These are phyloP conservation scores for Rosa lucieae DNA, from an alignment of 306 rosid species.

Conservation along the genomic window DNA sequence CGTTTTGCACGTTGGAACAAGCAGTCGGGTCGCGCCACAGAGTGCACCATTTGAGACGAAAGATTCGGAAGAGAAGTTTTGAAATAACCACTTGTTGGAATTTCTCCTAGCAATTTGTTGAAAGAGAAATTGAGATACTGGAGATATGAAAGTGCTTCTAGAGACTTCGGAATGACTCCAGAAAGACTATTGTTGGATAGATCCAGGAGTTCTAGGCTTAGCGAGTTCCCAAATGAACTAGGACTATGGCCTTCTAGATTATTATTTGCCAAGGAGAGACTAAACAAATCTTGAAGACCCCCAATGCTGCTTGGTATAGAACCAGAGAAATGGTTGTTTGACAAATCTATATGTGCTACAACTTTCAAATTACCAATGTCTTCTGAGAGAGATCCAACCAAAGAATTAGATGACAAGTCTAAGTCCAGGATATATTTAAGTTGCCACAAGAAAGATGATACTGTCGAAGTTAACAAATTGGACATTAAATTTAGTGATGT, in stretches of 20 bases:
- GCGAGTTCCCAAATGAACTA: constrained; percentile 17
- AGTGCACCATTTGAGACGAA: constrained; percentile 29
- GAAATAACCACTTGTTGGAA: constrained; percentile 25
- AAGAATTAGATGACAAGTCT: constrained; percentile 6
- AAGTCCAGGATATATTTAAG: not conserved
- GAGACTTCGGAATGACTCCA: not conserved
- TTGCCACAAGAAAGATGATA: not conserved
- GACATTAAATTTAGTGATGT: not conserved
- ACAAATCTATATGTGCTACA: not conserved
- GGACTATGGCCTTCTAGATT: constrained; percentile 19
- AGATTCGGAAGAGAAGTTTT: constrained; percentile 23
- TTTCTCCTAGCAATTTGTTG: constrained; percentile 28
- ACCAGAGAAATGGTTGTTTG: constrained; percentile 6
- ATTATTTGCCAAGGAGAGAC: not conserved
- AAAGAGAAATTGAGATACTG: constrained; percentile 2
- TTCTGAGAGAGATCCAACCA: constrained; percentile 3
- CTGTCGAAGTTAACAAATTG: constrained; percentile 7
- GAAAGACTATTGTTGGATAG: not conserved
- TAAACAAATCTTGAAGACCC: not conserved
- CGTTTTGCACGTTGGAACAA: constrained; percentile 17
- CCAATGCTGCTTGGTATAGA: not conserved
- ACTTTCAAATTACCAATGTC: not conserved
- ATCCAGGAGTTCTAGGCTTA: constrained; percentile 14
- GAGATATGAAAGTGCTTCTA: not conserved
- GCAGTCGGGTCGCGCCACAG: constrained; percentile 21